Evolutionary conservation across 441 rosid genomes (phyloP), one percentile per base, ranked within the genome.

Genomic region (Capsella rubella): DNA sequence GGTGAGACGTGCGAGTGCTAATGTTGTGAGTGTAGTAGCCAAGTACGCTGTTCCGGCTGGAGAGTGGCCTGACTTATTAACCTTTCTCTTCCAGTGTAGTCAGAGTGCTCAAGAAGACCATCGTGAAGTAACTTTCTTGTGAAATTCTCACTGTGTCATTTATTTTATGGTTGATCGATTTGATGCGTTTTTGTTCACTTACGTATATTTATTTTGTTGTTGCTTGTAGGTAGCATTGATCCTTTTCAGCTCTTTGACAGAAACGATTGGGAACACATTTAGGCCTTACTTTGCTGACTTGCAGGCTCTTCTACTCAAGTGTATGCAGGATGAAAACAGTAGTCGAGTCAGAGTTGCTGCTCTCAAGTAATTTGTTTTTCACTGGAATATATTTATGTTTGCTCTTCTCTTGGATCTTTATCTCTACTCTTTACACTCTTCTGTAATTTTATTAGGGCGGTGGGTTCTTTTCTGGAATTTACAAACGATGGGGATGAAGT

Each of bases 91-190:
- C 73, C 96, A 96, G 39, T 96, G 97, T 72, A 90, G 97, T 76
- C 99, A 93, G 82, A 96, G 99, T 82, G 81, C 87, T 39, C 98
- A 96, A 75, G 99, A 96, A 80, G 99, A 96, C 14, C 98, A 92
- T 58, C 85, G 98, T 79, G 98, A 96, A 86, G 99, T 96, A 82
- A 84, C 81, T 56, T 51, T 18, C 50, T 12, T 67, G 8, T 51
- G 45, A 45, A 47, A 12, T 11, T 59, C 37, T 28, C 29, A 14
- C 45, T 2, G 8, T 46, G 15, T 2, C 18, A 0, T 52, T 1
- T 21, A 2, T 21, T 21, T 1, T 21, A 21, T 21, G 25, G 1
- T 65, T 43, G 5, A 21, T 52, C 25, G n/a, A 0, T 61, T 50
- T 64, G 58, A 27, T 67, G 3, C 12, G 5, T 46, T 7, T 71